phyloP scores from a whole-genome alignment of 2,329 filamentous ascomycete genomes.

The Paracorniculantispora psalliotae region DNA sequence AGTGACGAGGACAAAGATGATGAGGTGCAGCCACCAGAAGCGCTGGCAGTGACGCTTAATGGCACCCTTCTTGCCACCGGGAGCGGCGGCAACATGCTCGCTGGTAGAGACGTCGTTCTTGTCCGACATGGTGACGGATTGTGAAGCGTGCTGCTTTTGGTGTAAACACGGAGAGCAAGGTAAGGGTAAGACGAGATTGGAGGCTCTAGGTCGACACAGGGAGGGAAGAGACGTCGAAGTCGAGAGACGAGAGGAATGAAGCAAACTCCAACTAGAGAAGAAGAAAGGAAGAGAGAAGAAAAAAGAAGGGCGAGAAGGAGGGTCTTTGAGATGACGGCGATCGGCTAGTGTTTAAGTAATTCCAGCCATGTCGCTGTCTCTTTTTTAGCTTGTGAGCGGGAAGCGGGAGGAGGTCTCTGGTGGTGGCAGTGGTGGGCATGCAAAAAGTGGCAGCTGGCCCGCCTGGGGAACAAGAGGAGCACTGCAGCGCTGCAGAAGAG shows the following conservation, averaged over 20 bases:
- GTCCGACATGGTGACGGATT: constrained; percentile 31
- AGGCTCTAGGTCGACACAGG: neutral
- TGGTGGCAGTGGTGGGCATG: neutral
- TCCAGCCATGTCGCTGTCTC: neutral
- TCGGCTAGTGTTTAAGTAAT: constrained; percentile 11
- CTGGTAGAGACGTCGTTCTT: constrained; percentile 32
- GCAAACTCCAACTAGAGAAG: neutral
- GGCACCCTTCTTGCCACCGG: constrained; percentile 32
- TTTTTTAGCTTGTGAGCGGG: constrained; percentile 6
- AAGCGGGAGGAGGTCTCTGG: neutral
- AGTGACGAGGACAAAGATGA: constrained; percentile 44
- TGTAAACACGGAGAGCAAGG: neutral
- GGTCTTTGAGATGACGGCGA: constrained; percentile 5
- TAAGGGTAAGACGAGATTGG: neutral
- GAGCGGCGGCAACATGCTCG: constrained; percentile 28
- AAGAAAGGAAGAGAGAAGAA: neutral
- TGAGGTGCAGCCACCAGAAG: constrained; percentile 59
- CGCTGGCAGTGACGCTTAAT: constrained; percentile 45
- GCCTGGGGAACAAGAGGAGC: neutral
- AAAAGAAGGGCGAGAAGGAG: neutral
- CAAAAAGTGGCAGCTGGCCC: neutral
- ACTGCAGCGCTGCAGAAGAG: too few relatives aligned
- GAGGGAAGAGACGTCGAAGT: neutral
- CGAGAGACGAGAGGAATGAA: neutral
- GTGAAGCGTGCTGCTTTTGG: neutral